Percentiles rank a stretch among this genome's conserved stretches.
Evolutionary conservation across 1,139 yeast genomes (phyloP).

Genomic region (Protomyces lactucae-debilis): DNA sequence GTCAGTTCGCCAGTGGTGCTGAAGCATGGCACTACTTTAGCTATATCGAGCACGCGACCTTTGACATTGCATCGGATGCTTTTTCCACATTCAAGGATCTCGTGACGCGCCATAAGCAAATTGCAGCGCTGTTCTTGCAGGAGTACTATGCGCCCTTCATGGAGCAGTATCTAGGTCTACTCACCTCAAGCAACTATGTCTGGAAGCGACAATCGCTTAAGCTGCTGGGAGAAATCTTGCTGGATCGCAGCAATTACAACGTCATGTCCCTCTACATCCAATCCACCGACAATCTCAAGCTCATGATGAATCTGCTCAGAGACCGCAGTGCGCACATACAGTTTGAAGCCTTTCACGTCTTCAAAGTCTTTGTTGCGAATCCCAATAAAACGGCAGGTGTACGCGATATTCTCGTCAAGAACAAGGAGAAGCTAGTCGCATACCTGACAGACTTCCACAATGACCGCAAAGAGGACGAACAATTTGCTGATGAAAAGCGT

Average conservation of each 20-base stretch:
- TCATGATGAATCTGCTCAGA: constrained; percentile 77
- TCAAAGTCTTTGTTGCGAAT: constrained; percentile 84
- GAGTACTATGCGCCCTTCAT: constrained; percentile 36
- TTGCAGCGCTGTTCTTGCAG: constrained; percentile 63
- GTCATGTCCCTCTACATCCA: constrained; percentile 75
- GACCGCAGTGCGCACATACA: constrained; percentile 88
- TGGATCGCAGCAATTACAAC: constrained; percentile 64
- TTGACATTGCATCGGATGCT: constrained; percentile 87
- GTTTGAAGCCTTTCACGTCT: constrained; percentile 84
- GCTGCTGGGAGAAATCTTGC: constrained; percentile 67
- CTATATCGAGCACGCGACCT: constrained; percentile 68
- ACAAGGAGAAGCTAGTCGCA: constrained; percentile 66
- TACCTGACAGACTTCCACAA: constrained; percentile 65
- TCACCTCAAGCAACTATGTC: constrained; percentile 76
- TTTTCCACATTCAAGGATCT: constrained; percentile 56
- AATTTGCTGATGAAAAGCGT: constrained; percentile 71
- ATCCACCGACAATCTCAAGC: constrained; percentile 73
- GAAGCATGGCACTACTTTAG: constrained; percentile 75
- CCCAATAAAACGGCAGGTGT: constrained; percentile 82
- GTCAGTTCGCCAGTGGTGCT: neutral
- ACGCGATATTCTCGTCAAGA: constrained; percentile 73
- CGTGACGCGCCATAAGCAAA: constrained; percentile 61
- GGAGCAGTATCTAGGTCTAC: constrained; percentile 34
- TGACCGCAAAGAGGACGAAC: constrained; percentile 57
- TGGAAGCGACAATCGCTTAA: constrained; percentile 87